Evolutionary conservation across 768 basidiomycete species (phyloP).

Genomic region (Podaxis sp.): DNA sequence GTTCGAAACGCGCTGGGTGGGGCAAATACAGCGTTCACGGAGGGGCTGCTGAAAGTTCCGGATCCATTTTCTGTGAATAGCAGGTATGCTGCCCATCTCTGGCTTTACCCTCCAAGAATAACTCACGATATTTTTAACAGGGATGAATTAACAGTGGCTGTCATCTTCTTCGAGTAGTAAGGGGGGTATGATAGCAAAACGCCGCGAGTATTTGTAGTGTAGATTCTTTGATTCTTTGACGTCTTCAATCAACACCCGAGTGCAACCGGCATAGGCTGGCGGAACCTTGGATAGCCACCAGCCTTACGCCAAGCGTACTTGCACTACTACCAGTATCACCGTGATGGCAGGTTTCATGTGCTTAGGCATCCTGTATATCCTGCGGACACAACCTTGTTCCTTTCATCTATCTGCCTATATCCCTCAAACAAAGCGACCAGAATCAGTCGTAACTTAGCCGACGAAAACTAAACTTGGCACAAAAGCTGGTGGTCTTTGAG

Average conservation of each 20-base stretch:
- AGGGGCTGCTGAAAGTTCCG: conserved; percentile 31
- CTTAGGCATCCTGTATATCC: background rate
- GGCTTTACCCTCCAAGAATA: background rate
- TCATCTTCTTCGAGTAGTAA: conserved; percentile 7
- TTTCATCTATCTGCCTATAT: too few species aligned
- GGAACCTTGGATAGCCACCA: too few species aligned
- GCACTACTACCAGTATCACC: too few species aligned
- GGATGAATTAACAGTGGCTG: conserved; percentile 10
- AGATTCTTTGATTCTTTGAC: too few species aligned
- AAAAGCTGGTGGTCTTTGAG: too few species aligned
- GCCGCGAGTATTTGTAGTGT: too few species aligned
- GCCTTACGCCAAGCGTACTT: too few species aligned
- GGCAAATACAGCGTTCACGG: conserved; percentile 37
- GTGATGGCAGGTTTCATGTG: background rate
- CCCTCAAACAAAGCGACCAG: background rate
- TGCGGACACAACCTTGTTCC: too few species aligned
- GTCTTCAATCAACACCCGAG: too few species aligned
- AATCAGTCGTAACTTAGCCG: background rate
- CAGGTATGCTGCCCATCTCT: background rate
- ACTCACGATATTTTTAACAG: conserved; percentile 8
- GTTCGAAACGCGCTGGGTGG: conserved; percentile 53
- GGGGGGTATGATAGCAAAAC: too few species aligned
- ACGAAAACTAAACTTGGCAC: too few species aligned
- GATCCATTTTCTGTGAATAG: conserved; percentile 1
- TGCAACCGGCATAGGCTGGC: too few species aligned